A percentile compares a stretch with the other conserved stretches of the same genome.
Conservation (phyloP, 2,329 filamentous ascomycete genomes). For the Furcasterigmium furcatum region DNA sequence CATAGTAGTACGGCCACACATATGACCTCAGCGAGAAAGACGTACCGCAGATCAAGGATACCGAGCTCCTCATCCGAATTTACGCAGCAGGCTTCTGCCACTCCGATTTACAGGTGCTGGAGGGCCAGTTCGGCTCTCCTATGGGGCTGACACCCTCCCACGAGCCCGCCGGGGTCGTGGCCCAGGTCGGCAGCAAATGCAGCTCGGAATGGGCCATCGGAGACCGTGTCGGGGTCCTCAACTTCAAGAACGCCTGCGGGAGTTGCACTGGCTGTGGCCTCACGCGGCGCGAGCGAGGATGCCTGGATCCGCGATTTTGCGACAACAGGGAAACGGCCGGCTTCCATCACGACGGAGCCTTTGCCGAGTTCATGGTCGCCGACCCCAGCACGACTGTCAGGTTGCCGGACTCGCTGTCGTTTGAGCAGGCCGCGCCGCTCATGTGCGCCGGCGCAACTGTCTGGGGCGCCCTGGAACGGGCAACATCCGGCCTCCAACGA, state of each 20-base stretch:
- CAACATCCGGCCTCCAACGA: conserved; percentile 15
- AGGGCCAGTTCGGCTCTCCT: conserved; percentile 24
- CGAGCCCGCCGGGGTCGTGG: conserved; percentile 28
- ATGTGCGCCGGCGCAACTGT: conserved; percentile 32
- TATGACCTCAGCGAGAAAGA: conserved; percentile 17
- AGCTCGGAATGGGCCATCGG: conserved; percentile 20
- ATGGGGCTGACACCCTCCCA: conserved; percentile 28
- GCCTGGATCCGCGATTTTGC: conserved; percentile 25
- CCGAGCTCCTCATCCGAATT: conserved; percentile 26
- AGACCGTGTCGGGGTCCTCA: conserved; percentile 30
- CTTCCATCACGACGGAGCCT: conserved; percentile 28
- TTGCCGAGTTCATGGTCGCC: conserved; percentile 28
- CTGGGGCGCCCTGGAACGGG: conserved; percentile 27
- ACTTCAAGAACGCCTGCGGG: conserved; percentile 27
- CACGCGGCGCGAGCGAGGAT: conserved; percentile 7
- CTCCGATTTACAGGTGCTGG: conserved; percentile 29
- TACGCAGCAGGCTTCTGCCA: conserved; percentile 32
- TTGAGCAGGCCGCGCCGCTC: conserved; percentile 29
- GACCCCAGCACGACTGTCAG: conserved; percentile 23
- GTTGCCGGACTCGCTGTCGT: conserved; percentile 20
- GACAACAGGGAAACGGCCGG: conserved; percentile 25
- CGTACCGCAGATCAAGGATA: conserved; percentile 17
- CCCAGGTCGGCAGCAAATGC: conserved; percentile 19
- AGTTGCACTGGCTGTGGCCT: conserved; percentile 22
- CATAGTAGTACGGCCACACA: conserved; percentile 21